Conservation (phyloP, 2,329 filamentous ascomycete genomes). For the Cordyceps sp. region DNA sequence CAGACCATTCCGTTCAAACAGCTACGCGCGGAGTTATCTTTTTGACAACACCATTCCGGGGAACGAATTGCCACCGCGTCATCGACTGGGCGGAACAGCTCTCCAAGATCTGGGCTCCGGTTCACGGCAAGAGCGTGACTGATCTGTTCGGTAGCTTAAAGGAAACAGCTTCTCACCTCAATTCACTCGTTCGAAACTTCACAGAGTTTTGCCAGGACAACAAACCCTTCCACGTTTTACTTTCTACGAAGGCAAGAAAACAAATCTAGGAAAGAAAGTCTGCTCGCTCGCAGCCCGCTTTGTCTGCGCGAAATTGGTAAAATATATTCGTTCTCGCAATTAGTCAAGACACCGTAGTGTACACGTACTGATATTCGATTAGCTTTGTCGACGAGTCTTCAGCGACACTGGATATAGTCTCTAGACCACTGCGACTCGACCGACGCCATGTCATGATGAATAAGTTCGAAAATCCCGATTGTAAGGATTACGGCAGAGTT, state of each 20-base stretch:
- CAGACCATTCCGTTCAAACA: constrained; percentile 5
- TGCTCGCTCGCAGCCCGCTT: too few relatives aligned
- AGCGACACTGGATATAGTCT: constrained; percentile 9
- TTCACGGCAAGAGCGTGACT: constrained; percentile 4
- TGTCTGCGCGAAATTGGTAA: too few relatives aligned
- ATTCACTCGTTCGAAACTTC: constrained; percentile 7
- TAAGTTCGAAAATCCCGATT: constrained; percentile 10
- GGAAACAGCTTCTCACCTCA: constrained; percentile 5
- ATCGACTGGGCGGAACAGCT: constrained; percentile 7
- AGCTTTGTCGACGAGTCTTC: constrained; percentile 10
- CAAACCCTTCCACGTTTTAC: constrained; percentile 4
- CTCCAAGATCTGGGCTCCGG: constrained; percentile 4
- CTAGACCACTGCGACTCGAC: constrained; percentile 8
- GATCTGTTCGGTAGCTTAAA: constrained; percentile 6
- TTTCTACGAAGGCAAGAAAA: constrained; percentile 9
- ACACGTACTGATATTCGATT: not conserved
- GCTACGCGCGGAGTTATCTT: constrained; percentile 10
- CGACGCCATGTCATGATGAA: constrained; percentile 10
- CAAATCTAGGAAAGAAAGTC: constrained; percentile 7
- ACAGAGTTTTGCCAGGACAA: constrained; percentile 5
- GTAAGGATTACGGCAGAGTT: too few relatives aligned
- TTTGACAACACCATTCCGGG: constrained; percentile 13
- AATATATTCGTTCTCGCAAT: too few relatives aligned
- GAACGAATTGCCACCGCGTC: constrained; percentile 11
- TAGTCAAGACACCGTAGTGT: not conserved